Evolutionary conservation across 441 rosid species (phyloP).

Genomic region (Adansonia madagascariensis): DNA sequence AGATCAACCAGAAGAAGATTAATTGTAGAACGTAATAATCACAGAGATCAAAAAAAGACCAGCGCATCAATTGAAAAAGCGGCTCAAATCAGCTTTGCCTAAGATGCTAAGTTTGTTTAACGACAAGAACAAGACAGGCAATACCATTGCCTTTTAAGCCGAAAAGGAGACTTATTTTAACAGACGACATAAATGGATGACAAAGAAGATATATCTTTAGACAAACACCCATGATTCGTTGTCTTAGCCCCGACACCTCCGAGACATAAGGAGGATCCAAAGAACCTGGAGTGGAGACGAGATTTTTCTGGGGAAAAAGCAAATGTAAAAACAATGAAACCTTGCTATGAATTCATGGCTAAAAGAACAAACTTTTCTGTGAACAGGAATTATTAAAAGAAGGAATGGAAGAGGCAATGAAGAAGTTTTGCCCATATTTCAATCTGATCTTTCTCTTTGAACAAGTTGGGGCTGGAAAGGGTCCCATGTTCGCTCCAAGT

Average conservation of each 20-base stretch:
- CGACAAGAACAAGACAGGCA: background rate
- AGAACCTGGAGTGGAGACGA: background rate
- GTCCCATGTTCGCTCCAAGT: background rate
- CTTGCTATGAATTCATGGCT: background rate
- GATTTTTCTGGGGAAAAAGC: background rate
- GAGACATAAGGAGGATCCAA: constrained; percentile 9
- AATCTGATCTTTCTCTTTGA: background rate
- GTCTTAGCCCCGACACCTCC: constrained; percentile 29
- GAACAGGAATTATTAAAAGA: background rate
- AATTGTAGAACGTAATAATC: constrained; percentile 1
- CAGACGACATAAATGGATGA: background rate
- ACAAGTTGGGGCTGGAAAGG: background rate
- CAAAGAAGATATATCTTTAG: background rate
- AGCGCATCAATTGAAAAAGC: background rate
- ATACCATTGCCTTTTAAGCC: constrained; percentile 8
- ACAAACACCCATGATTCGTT: background rate
- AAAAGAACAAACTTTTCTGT: background rate
- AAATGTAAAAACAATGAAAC: background rate
- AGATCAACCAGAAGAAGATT: background rate
- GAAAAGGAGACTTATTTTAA: background rate
- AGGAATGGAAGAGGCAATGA: background rate
- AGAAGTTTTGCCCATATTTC: background rate
- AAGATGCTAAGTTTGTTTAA: constrained; percentile 11
- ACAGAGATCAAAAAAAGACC: background rate
- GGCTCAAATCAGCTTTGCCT: constrained; percentile 8